Percentiles rank a stretch among this genome's conserved stretches.
Conservation (phyloP, 441 rosid species). For the Kokia cookei region DNA sequence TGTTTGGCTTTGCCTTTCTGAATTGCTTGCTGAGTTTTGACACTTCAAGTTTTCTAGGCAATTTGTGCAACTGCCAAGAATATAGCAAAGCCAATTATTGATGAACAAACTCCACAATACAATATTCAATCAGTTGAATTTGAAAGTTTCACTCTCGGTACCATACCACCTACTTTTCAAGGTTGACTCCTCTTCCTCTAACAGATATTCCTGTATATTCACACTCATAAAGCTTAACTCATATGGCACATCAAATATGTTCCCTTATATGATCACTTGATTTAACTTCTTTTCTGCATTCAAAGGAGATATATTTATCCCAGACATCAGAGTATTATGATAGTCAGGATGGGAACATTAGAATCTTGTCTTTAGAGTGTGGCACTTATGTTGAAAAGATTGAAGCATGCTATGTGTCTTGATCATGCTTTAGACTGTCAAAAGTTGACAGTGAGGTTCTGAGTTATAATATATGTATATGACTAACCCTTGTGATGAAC, state of each 20-base stretch:
- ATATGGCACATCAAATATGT: not conserved
- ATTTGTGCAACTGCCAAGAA: slow-evolving; percentile 48
- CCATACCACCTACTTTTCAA: slow-evolving; percentile 61
- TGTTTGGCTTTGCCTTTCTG: not conserved
- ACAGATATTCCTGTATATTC: not conserved
- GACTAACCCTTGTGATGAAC: not conserved
- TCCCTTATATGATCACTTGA: not conserved
- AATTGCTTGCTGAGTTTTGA: slow-evolving; percentile 6
- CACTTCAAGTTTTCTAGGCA: slow-evolving; percentile 35
- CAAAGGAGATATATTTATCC: not conserved
- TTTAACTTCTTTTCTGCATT: not conserved
- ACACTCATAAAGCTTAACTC: not conserved
- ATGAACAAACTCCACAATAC: slow-evolving; percentile 58
- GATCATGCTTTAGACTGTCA: not conserved
- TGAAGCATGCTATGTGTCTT: not conserved
- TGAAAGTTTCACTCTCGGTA: slow-evolving; percentile 57
- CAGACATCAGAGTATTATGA: not conserved
- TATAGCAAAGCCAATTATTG: slow-evolving; percentile 57
- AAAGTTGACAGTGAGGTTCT: not conserved
- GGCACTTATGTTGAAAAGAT: not conserved
- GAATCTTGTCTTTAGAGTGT: not conserved
- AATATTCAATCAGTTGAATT: slow-evolving; percentile 68
- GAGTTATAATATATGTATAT: not conserved
- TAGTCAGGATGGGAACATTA: not conserved
- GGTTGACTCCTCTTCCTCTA: slow-evolving; percentile 25